These are phyloP conservation scores for Argentina anserina DNA, from an alignment of 306 rosid species.

Conservation along the genomic window DNA sequence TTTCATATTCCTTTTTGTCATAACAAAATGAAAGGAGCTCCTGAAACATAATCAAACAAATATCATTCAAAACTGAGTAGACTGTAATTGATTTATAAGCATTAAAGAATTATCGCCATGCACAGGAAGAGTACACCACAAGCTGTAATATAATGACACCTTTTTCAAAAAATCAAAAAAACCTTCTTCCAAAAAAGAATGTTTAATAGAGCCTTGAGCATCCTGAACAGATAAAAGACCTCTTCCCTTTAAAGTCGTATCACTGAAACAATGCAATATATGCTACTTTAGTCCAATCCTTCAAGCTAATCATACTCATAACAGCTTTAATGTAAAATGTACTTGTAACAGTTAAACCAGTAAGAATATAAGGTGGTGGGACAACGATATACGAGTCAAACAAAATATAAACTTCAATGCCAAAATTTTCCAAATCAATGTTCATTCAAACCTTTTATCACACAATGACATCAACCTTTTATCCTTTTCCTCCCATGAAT, in stretches of 20 bases:
- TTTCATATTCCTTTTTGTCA: slow-evolving; percentile 65
- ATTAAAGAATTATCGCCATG: not conserved
- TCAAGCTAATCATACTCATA: not conserved
- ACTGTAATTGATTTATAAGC: not conserved
- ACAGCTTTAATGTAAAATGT: not conserved
- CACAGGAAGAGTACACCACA: not conserved
- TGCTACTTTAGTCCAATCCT: not conserved
- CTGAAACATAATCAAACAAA: slow-evolving; percentile 44
- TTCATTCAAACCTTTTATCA: slow-evolving; percentile 60
- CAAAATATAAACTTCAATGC: too few species aligned
- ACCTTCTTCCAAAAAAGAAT: slow-evolving; percentile 66
- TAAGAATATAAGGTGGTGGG: too few species aligned
- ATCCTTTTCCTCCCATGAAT: slow-evolving; percentile 94
- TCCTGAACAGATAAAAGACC: slow-evolving; percentile 74
- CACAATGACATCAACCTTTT: too few species aligned
- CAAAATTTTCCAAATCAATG: slow-evolving; percentile 8
- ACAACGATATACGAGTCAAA: too few species aligned
- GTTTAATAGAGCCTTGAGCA: slow-evolving; percentile 51
- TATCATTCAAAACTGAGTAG: not conserved
- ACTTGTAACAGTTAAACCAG: too few species aligned
- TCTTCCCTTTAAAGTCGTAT: slow-evolving; percentile 45
- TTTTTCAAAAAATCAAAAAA: slow-evolving; percentile 76
- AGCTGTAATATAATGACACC: slow-evolving; percentile 43
- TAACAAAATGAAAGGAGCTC: slow-evolving; percentile 68
- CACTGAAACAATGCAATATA: slow-evolving; percentile 48